Percentiles rank a stretch among this genome's conserved stretches.
Conservation (phyloP, 805 yeast species). For the Spathaspora arborariae region DNA sequence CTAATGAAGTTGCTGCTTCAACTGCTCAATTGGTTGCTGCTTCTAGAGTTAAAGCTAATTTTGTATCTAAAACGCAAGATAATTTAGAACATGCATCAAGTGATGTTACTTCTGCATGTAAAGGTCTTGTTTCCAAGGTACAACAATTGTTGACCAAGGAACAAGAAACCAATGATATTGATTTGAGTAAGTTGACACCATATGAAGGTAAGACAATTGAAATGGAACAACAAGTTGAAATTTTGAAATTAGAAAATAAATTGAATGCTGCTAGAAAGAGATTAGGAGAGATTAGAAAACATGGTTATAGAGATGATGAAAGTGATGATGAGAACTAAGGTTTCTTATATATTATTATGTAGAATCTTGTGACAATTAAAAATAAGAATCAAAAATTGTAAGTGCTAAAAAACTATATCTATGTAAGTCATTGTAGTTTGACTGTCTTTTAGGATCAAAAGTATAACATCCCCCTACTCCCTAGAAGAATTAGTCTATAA, state of each 20-base stretch:
- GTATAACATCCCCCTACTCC: too few species aligned
- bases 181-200: constrained; percentile 63
- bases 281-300: constrained; percentile 79
- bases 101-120: constrained; percentile 72
- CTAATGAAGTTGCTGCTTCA: constrained; percentile 87
- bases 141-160: constrained; percentile 50
- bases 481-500: too few species aligned
- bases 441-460: too few species aligned
- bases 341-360: background rate
- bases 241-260: constrained; percentile 75
- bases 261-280: constrained; percentile 70
- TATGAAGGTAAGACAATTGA: constrained; percentile 83
- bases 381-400: background rate
- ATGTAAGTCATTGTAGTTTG: too few species aligned
- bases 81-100: constrained; percentile 65
- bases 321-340: constrained; percentile 44
- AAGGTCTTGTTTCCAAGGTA: constrained; percentile 65
- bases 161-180: constrained; percentile 39
- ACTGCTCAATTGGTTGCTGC: constrained; percentile 93
- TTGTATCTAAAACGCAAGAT: constrained; percentile 74
- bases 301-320: constrained; percentile 64
- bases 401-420: too few species aligned
- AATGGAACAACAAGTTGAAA: constrained; percentile 92
- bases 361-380: background rate
- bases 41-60: constrained; percentile 78